Conservation (phyloP, 2,329 filamentous ascomycete species). For the Diaporthe vaccinii region DNA sequence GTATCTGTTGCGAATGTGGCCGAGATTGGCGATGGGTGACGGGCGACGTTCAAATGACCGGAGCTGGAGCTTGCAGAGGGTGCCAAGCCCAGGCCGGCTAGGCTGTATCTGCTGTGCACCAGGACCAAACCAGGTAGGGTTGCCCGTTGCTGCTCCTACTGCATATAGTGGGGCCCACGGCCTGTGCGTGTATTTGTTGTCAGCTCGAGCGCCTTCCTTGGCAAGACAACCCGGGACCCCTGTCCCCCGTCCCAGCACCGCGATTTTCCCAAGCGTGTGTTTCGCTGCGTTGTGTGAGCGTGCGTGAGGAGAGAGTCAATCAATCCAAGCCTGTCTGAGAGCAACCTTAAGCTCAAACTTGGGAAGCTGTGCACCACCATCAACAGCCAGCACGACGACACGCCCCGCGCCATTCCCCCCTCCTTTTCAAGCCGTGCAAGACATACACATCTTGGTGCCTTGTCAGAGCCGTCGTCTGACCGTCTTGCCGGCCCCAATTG, state of each 20-base stretch:
- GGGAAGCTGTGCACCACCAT: slow-evolving; percentile 28
- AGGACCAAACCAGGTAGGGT: not conserved
- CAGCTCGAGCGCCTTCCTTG: slow-evolving; percentile 45
- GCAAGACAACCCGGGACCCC: slow-evolving; percentile 28
- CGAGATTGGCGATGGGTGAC: slow-evolving; percentile 18
- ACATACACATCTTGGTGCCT: slow-evolving; percentile 12
- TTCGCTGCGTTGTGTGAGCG: slow-evolving; percentile 3
- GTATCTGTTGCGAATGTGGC: slow-evolving; percentile 9
- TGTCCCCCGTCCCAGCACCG: slow-evolving; percentile 33
- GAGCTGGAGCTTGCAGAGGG: not conserved
- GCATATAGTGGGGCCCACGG: slow-evolving; percentile 41
- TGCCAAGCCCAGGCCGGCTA: slow-evolving; percentile 21
- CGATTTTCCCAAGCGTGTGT: slow-evolving; percentile 37
- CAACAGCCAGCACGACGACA: slow-evolving; percentile 31
- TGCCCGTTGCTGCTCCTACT: slow-evolving; percentile 41
- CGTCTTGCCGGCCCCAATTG: slow-evolving; percentile 36
- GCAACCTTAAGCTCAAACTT: slow-evolving; percentile 23
- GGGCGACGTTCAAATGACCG: slow-evolving; percentile 20
- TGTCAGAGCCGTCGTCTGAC: not conserved
- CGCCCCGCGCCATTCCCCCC: slow-evolving; percentile 17
- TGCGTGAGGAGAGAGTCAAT: slow-evolving; percentile 21
- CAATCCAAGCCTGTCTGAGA: slow-evolving; percentile 11
- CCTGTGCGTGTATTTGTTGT: slow-evolving; percentile 49
- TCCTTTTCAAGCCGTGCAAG: slow-evolving; percentile 17
- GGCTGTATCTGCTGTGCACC: not conserved